Base-by-base conservation (phyloP, 495 filamentous ascomycete species). In the Staphylotrichum tortipilum region DNA sequence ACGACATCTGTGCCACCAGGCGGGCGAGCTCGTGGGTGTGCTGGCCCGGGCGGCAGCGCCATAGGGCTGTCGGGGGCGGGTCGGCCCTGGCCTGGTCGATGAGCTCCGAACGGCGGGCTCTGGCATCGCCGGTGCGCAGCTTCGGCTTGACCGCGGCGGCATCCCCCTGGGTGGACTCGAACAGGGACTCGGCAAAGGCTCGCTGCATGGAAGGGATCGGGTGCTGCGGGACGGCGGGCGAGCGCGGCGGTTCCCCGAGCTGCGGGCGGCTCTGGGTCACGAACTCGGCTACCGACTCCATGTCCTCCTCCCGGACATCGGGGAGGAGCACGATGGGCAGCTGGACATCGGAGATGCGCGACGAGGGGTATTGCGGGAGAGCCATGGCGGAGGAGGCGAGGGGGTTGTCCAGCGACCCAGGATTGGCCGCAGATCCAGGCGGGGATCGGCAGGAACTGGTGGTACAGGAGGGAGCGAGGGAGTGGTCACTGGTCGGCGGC, bases 121-220 rank as follows among this genome's bases (percentile, higher is more conserved):
- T 81, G 12, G 84, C 79, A 62, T 85, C 66, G 9, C 67, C 85
- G 34, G 75, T 73, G 22, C 74, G 71, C 5, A 81, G 67, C 34
- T 78, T 71, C 50, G 77, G 76, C 44, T 74, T 72, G n/a, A n/a
- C n/a, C 19, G 62, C 54, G 5, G 66, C 52, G 22, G 61, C 68
- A 14, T 66, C 68, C 19, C 70, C 61, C 10, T 69, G 64, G 9
- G 79, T 77, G 17, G 84, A 81, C 58, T 95, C 89, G 22, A 78
- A 54, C 45, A 98, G 84, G 3, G 89, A 95, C 67, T 98, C 92
- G 60, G 91, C 85, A 60, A 97, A 96, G 40, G 92, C 87, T 41
- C 80, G 86, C 60, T 96, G 92, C 76, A 98, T 85, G 43, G 80
- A 79, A 14, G 81, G 67, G 47, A 98, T 85, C 2, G 92, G 92